A percentile compares a stretch with the other conserved stretches of the same genome.
phyloP scores from a whole-genome alignment of 768 basidiomycete genomes.

The Psilocybe sp. region DNA sequence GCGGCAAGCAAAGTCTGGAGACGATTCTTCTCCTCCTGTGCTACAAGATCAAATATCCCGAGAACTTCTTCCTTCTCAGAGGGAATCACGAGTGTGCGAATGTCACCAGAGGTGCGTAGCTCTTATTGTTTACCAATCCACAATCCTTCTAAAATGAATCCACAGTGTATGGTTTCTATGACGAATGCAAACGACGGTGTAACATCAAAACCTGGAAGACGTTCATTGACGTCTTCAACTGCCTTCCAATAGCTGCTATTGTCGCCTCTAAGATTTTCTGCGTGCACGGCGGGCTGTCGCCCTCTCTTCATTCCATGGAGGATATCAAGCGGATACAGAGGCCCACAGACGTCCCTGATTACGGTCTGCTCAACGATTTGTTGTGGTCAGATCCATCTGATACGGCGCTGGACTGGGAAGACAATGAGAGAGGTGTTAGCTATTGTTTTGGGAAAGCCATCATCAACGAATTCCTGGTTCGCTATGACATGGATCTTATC shows the following conservation, averaged over 20 bases:
- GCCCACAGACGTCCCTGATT: slow-evolving; percentile 98
- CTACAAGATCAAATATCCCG: slow-evolving; percentile 99
- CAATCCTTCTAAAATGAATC: slow-evolving; percentile 11
- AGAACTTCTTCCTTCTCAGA: slow-evolving; percentile 97
- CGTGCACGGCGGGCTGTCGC: slow-evolving; percentile 94
- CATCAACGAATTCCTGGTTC: slow-evolving; percentile 92
- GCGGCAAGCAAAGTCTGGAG: slow-evolving; percentile 97
- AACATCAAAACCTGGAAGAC: slow-evolving; percentile 99
- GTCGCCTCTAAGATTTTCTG: slow-evolving; percentile 99
- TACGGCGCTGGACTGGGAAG: slow-evolving; percentile 98
- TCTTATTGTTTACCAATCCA: slow-evolving; percentile 4
- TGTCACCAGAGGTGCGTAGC: slow-evolving; percentile 86
- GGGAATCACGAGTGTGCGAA: slow-evolving; percentile 99
- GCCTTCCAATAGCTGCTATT: slow-evolving; percentile 96
- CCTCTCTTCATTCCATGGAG: slow-evolving; percentile 93
- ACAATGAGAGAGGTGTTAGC: slow-evolving; percentile 97
- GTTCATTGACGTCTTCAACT: slow-evolving; percentile 99
- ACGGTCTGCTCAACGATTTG: slow-evolving; percentile 93
- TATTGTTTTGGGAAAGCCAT: slow-evolving; percentile 99
- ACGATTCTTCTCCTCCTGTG: slow-evolving; percentile 95
- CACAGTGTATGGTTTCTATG: slow-evolving; percentile 97
- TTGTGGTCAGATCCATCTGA: slow-evolving; percentile 99
- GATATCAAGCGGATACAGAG: slow-evolving; percentile 97
- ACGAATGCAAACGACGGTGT: slow-evolving; percentile 99
- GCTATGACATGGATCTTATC: slow-evolving; percentile 98